These are phyloP conservation scores for Pistacia atlantica DNA, from an alignment of 345 rosid species.

Conservation along the genomic window DNA sequence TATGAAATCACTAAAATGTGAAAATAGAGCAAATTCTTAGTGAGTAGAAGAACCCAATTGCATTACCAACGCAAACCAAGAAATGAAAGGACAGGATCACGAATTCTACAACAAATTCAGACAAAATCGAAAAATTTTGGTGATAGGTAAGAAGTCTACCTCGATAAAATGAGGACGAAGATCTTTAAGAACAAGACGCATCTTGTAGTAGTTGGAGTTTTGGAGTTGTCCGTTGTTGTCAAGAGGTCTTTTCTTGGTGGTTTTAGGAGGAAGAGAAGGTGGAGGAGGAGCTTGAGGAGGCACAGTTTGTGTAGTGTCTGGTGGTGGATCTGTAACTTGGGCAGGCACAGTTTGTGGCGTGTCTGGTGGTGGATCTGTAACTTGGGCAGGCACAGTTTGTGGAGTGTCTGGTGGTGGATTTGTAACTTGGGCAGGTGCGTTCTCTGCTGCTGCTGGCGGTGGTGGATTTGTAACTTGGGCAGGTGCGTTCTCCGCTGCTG, in stretches of 20 bases:
- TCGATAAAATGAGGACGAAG: constrained; percentile 66
- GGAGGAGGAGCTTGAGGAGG: constrained; percentile 27
- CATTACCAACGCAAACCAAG: constrained; percentile 2
- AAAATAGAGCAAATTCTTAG: background rate
- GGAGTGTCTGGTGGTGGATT: constrained; percentile 12
- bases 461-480: constrained; percentile 16
- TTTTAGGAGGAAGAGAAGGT: constrained; percentile 29
- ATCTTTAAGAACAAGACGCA: constrained; percentile 57
- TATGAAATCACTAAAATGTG: background rate
- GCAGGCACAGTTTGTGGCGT: background rate
- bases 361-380: constrained; percentile 26
- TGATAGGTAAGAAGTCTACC: constrained; percentile 31
- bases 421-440: constrained; percentile 18
- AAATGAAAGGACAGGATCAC: constrained; percentile 7
- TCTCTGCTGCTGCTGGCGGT: background rate
- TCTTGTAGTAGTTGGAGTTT: constrained; percentile 58
- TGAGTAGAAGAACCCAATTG: background rate
- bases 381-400: background rate
- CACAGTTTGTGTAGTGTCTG: too few species aligned
- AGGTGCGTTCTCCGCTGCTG: constrained; percentile 9
- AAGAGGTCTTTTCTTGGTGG: constrained; percentile 55
- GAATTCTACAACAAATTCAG: background rate
- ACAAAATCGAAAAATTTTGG: background rate
- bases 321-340: background rate
- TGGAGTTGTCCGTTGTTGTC: constrained; percentile 43